These are phyloP conservation scores for Cylindrodendrum hubeiense DNA, from an alignment of 2,329 filamentous ascomycete genomes.

Conservation along the genomic window DNA sequence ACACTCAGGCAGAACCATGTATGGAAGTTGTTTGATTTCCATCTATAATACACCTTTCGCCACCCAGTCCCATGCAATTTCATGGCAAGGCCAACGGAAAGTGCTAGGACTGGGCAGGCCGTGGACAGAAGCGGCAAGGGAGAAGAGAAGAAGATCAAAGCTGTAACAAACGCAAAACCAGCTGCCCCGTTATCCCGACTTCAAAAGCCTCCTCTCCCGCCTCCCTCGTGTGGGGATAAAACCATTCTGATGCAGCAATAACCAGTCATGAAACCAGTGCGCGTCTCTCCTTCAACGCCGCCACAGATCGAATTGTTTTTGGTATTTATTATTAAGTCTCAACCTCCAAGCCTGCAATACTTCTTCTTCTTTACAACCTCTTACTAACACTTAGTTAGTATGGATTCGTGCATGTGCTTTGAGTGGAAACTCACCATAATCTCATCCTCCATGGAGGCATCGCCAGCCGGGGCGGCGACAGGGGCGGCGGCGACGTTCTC, in stretches of 20 bases:
- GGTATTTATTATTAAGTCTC: slow-evolving; percentile 37
- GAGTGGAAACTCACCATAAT: slow-evolving; percentile 58
- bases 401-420: background rate
- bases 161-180: slow-evolving; percentile 43
- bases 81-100: background rate
- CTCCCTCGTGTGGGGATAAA: slow-evolving; percentile 23
- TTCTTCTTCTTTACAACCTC: background rate
- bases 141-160: slow-evolving; percentile 36
- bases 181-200: slow-evolving; percentile 37
- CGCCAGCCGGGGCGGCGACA: slow-evolving; percentile 62
- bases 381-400: slow-evolving; percentile 36
- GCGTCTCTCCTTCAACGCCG: slow-evolving; percentile 26
- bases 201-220: slow-evolving; percentile 25
- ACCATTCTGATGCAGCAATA: slow-evolving; percentile 39
- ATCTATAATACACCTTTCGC: slow-evolving; percentile 37
- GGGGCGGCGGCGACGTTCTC: slow-evolving; percentile 60
- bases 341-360: background rate
- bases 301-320: slow-evolving; percentile 36
- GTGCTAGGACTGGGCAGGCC: background rate
- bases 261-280: slow-evolving; percentile 27
- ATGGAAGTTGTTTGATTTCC: slow-evolving; percentile 33
- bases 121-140: slow-evolving; percentile 15
- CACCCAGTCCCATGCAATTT: slow-evolving; percentile 1
- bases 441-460: slow-evolving; percentile 76
- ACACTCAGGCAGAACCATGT: background rate